A percentile compares a stretch with the other conserved stretches of the same genome.
phyloP scores from a whole-genome alignment of 1,284 basidiomycete genomes.

The Xanthoconium separans region DNA sequence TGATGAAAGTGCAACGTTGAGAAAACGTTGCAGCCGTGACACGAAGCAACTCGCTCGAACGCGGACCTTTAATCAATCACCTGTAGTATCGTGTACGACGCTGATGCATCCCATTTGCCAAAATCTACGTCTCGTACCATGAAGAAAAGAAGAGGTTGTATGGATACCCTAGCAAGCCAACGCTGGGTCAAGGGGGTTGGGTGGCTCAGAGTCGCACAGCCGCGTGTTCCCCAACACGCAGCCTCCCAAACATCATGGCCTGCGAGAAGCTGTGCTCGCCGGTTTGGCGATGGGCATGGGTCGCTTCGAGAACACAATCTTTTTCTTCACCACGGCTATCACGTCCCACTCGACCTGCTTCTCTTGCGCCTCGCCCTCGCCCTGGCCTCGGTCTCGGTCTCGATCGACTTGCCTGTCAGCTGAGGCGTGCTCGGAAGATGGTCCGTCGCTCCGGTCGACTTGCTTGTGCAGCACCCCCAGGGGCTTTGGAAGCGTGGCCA shows the following conservation, averaged over 20 bases:
- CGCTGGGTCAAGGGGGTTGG: constrained; percentile 14
- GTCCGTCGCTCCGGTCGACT: constrained; percentile 6
- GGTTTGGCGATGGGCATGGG: constrained; percentile 60
- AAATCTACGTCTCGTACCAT: too few species aligned
- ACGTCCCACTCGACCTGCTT: constrained; percentile 43
- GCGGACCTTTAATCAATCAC: constrained; percentile 18
- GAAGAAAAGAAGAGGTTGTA: too few species aligned
- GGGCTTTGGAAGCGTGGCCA: constrained; percentile 74
- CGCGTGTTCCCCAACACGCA: neutral
- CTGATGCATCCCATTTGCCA: neutral
- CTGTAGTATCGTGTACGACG: too few species aligned
- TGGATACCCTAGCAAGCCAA: neutral
- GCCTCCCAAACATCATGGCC: constrained; percentile 3
- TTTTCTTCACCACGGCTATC: constrained; percentile 65
- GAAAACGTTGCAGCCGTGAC: constrained; percentile 22
- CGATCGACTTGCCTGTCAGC: neutral
- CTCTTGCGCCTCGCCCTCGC: neutral
- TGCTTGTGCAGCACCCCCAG: constrained; percentile 62
- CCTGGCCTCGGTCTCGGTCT: neutral
- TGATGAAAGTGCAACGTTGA: constrained; percentile 28
- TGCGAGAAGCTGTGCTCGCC: constrained; percentile 18
- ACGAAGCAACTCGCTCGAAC: neutral
- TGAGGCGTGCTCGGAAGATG: neutral
- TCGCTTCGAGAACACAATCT: constrained; percentile 75
- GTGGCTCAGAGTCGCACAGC: neutral